Conservation (phyloP, 495 filamentous ascomycete species). For the Penicillium maclennaniae region DNA sequence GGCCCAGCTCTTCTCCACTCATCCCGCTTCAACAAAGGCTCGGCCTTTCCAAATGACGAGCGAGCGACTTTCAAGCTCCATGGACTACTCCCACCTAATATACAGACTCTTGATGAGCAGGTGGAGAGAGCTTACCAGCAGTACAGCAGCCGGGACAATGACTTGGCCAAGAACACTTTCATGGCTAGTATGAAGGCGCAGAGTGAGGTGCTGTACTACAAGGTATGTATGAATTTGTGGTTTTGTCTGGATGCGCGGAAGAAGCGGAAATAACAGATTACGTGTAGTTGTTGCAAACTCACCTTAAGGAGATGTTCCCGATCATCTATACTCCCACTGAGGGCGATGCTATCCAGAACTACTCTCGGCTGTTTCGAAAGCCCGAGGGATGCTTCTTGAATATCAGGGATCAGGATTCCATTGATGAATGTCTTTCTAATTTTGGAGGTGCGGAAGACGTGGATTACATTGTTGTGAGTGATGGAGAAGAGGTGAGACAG, state of each 20-base stretch:
- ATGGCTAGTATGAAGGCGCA: conserved; percentile 78
- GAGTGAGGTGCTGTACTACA: conserved; percentile 51
- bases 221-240: conserved; percentile 9
- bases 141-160: conserved; percentile 55
- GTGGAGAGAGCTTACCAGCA: conserved; percentile 75
- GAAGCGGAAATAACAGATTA: background rate
- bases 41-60: conserved; percentile 67
- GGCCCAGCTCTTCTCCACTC: conserved; percentile 62
- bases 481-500: conserved; percentile 56
- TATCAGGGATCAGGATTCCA: conserved; percentile 47
- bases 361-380: conserved; percentile 70
- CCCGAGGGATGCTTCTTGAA: conserved; percentile 70
- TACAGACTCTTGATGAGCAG: conserved; percentile 80
- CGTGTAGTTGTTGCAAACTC: conserved; percentile 54
- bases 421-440: conserved; percentile 59
- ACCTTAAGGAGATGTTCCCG: conserved; percentile 81
- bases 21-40: conserved; percentile 80
- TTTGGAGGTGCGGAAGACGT: conserved; percentile 71
- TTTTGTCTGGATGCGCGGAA: background rate
- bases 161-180: conserved; percentile 77
- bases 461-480: conserved; percentile 86
- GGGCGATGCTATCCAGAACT: conserved; percentile 86
- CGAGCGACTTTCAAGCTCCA: conserved; percentile 64
- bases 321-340: conserved; percentile 90
- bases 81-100: conserved; percentile 65